Base-by-base conservation (phyloP, 305 asterid species). In the Ruellia speciosa region DNA sequence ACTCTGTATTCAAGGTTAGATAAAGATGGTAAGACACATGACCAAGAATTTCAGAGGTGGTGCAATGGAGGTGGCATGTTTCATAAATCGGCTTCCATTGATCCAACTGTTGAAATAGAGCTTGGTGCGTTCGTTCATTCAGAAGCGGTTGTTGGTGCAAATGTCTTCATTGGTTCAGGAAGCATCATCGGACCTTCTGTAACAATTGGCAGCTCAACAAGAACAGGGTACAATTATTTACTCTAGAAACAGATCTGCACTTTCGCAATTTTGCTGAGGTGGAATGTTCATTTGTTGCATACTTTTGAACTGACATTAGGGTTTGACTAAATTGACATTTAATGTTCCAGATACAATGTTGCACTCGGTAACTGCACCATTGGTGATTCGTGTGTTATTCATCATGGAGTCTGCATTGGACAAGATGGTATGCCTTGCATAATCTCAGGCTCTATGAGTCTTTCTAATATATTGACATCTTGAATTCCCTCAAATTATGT, bases 371-470 rank as follows among this genome's bases (percentile, higher is more conserved):
- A 90, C 70, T 87, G 98, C 87, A 69, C 69, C 14, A 54, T 87
- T 58, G 98, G 98, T 14, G 89, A 87, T 58, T 83, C 18, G 61
- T 87, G 95, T 70, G 56, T 70, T 55, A 75, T 90, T 66, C 94
- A 87, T 65, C 77, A 80, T 66, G 98, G 97, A 51, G 96, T 68
- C 59, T 82, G 90, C 90, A 77, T 90, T 64, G 97, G 96, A 68
- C 97, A 90, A 79, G 97, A 90, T 72, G 96, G 97, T 86, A 70
- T 77, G 74, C 53, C 69, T 39, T 52, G 43, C 19, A 14, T 17
- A 7, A 49, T 55, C 37, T 59, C 18, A 15, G 14, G 54, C 63
- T 49, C 70, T 28, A 20, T 66, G 52, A 33, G 3, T 57, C 9
- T 7, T 16, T 17, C 28, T 65, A 24, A 49, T 16, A 18, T 34